Percentiles rank a stretch among this genome's conserved stretches.
These are phyloP conservation scores for Wickerhamomyces tratensis DNA, from an alignment of 805 yeast species.

Conservation along the genomic window DNA sequence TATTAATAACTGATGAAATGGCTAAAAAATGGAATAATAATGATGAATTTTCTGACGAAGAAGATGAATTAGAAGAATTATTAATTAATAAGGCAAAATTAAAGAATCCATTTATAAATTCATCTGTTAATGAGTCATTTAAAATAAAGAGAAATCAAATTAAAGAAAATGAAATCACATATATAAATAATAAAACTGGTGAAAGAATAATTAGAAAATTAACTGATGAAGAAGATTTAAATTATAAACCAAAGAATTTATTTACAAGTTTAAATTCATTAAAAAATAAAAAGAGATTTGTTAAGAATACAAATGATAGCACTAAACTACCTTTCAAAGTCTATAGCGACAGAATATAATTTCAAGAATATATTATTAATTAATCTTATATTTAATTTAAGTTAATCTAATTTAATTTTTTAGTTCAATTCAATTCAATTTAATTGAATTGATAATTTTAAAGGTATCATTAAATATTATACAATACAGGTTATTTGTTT, in stretches of 20 bases:
- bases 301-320: too few species aligned
- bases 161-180: constrained; percentile 16
- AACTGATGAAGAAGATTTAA: constrained; percentile 11
- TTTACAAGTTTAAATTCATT: constrained; percentile 9
- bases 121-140: too few species aligned
- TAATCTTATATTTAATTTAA: too few species aligned
- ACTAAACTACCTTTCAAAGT: background rate
- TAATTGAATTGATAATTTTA: too few species aligned
- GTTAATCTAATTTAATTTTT: too few species aligned
- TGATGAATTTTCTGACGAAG: constrained; percentile 8
- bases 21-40: constrained; percentile 24
- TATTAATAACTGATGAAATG: constrained; percentile 21
- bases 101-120: constrained; percentile 13
- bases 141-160: too few species aligned
- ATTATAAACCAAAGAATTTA: constrained; percentile 20
- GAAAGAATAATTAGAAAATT: constrained; percentile 18
- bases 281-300: constrained; percentile 1
- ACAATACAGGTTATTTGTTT: too few species aligned
- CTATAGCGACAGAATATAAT: background rate
- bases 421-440: too few species aligned
- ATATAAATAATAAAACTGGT: constrained; percentile 23
- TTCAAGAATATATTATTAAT: background rate
- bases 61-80: constrained; percentile 8
- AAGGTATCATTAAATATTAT: too few species aligned
- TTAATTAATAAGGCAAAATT: constrained; percentile 7